A percentile compares a stretch with the other conserved stretches of the same genome.
phyloP scores from a whole-genome alignment of 805 yeast genomes.

The Starmerella gropengiesseri region DNA sequence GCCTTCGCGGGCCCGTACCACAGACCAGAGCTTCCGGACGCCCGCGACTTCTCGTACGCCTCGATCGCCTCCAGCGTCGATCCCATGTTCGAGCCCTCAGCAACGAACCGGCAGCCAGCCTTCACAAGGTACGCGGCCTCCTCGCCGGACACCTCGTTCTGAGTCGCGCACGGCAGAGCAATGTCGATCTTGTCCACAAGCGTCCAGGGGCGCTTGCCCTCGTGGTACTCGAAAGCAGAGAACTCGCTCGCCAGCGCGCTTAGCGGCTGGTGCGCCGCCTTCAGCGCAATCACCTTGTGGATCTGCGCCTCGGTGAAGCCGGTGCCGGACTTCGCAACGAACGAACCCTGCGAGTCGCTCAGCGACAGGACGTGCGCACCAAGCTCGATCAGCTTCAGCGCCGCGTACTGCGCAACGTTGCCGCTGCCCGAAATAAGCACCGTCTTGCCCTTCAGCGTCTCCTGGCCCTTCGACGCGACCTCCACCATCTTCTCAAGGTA shows the following conservation, averaged over 20 bases:
- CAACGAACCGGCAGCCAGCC: slow-evolving; percentile 84
- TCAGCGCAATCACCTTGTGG: slow-evolving; percentile 66
- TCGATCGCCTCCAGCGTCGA: slow-evolving; percentile 95
- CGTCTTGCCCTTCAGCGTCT: slow-evolving; percentile 81
- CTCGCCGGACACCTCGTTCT: slow-evolving; percentile 92
- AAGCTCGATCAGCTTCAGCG: slow-evolving; percentile 89
- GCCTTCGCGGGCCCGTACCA: slow-evolving; percentile 99
- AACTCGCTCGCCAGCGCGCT: slow-evolving; percentile 26
- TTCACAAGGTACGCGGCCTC: slow-evolving; percentile 92
- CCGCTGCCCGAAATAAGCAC: slow-evolving; percentile 98
- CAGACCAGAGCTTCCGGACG: slow-evolving; percentile 33
- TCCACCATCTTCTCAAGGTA: slow-evolving; percentile 96
- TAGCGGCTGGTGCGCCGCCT: slow-evolving; percentile 55
- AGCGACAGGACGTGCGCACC: slow-evolving; percentile 92
- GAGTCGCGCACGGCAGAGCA: slow-evolving; percentile 97
- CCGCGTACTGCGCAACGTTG: slow-evolving; percentile 98
- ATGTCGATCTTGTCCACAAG: slow-evolving; percentile 85
- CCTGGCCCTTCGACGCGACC: slow-evolving; percentile 81
- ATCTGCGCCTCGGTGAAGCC: slow-evolving; percentile 84
- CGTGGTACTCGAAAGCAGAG: slow-evolving; percentile 56
- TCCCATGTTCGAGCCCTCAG: slow-evolving; percentile 99
- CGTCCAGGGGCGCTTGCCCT: slow-evolving; percentile 95
- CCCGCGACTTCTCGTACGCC: slow-evolving; percentile 60
- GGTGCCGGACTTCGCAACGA: slow-evolving; percentile 41
- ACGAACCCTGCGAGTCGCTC: slow-evolving; percentile 90